These are phyloP conservation scores for Penicillium sp. DNA, from an alignment of 2,329 filamentous ascomycete species.

Conservation along the genomic window DNA sequence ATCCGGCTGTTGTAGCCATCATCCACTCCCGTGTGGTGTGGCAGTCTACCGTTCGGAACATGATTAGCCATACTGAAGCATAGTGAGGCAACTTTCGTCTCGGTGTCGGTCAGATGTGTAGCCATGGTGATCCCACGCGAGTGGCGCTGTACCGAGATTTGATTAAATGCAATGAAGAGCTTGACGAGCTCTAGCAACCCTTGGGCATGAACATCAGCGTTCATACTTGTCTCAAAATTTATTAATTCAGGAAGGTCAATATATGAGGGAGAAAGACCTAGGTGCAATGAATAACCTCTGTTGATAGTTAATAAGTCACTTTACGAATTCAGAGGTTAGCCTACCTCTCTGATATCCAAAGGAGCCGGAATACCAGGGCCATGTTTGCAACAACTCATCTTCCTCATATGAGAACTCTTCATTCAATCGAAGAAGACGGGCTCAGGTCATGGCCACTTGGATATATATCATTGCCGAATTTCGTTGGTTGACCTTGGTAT, in stretches of 20 bases:
- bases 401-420: background rate
- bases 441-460: slow-evolving; percentile 28
- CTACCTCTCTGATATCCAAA: slow-evolving; percentile 34
- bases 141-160: slow-evolving; percentile 12
- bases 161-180: slow-evolving; percentile 27
- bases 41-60: slow-evolving; percentile 26
- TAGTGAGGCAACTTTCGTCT: slow-evolving; percentile 20
- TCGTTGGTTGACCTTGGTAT: slow-evolving; percentile 31
- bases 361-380: slow-evolving; percentile 26
- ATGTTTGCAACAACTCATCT: slow-evolving; percentile 23
- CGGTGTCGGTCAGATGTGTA: slow-evolving; percentile 19
- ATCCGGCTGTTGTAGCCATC: slow-evolving; percentile 7
- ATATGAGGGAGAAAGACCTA: slow-evolving; percentile 29
- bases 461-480: slow-evolving; percentile 31
- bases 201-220: slow-evolving; percentile 19
- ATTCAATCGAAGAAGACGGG: slow-evolving; percentile 24
- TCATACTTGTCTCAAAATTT: background rate
- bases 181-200: slow-evolving; percentile 25
- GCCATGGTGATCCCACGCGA: background rate
- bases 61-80: slow-evolving; percentile 10
- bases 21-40: slow-evolving; percentile 34
- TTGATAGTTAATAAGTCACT: background rate
- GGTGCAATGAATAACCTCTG: slow-evolving; percentile 32
- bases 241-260: slow-evolving; percentile 10
- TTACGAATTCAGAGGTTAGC: background rate